Evolutionary conservation across 2,329 filamentous ascomycete species (phyloP), one percentile per base, ranked within the genome.

Genomic region (Aureobasidium sp.): DNA sequence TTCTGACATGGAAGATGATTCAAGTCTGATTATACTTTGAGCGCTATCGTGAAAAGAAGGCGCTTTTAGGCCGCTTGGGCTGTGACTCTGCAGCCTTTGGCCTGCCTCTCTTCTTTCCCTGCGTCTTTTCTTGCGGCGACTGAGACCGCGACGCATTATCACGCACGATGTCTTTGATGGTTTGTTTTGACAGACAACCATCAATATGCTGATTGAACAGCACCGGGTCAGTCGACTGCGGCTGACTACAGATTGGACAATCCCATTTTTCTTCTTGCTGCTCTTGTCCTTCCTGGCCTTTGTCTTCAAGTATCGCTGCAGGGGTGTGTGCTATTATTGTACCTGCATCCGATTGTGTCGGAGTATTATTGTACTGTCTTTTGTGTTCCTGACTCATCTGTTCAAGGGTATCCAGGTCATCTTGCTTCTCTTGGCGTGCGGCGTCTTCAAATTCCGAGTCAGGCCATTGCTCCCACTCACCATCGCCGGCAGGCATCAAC

Each of bases 201-300:
- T 98, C 93, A 48, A 98, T 90, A 64, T 98, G 93, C 54, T 86
- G 81, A 60, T 98, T 98, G 70, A 97, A 95, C 0, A 71, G 73
- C 40, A 77, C 77, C 65, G 96, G 89, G 45, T 91, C 78, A 0
- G 89, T 80, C 0, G 74, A 63, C 63, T 96, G 90, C 0, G 88
- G 84, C 14, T 84, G 75, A n/a, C 74, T 71, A 67, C 93, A 98
- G 39, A 97, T 87, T 0, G 93, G 93, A 67, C 93, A 98, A 32
- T 85, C 78, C 90, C 90, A 97, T 41, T 81, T 74, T 49, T 78
- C 64, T 40, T 62, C 41, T 42, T 45, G 37, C 7, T 54, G 39
- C 16, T 55, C 70, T 50, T 71, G 66, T 8, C 66, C 63, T 4
- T 61, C 54, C 8, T 53, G 32, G 5, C 40, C n/a, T 12, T 35